phyloP scores from a whole-genome alignment of 2,329 filamentous ascomycete genomes.

The Aspergillus pseudoviridinutans region DNA sequence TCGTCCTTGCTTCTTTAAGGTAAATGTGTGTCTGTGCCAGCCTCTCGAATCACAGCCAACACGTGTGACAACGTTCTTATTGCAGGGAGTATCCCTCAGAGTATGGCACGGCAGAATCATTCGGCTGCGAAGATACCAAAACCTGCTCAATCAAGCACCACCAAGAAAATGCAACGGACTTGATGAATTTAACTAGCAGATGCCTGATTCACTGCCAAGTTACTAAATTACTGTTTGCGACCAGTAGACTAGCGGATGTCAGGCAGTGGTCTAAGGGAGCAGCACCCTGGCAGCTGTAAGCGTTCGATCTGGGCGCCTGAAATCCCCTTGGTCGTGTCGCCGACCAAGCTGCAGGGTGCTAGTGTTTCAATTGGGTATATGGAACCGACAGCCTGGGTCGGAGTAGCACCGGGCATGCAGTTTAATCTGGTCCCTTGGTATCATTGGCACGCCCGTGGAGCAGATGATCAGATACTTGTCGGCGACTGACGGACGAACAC shows the following conservation, averaged over 20 bases:
- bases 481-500: background rate
- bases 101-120: background rate
- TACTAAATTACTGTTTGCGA: background rate
- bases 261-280: background rate
- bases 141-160: background rate
- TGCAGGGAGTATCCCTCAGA: background rate
- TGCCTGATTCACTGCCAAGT: background rate
- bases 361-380: constrained; percentile 8
- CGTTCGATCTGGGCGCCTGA: background rate
- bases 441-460: background rate
- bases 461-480: background rate
- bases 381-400: constrained; percentile 13
- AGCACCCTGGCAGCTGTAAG: background rate
- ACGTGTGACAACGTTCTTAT: background rate
- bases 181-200: background rate
- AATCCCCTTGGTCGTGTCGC: background rate
- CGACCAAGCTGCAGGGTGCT: background rate
- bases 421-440: background rate
- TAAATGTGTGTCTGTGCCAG: no score
- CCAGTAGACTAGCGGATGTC: background rate
- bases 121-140: background rate
- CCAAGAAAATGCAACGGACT: background rate
- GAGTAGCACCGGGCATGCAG: constrained; percentile 11
- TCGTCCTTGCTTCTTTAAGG: no score
- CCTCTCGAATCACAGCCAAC: background rate